phyloP scores from a whole-genome alignment of 2,329 filamentous ascomycete species.

The Cladosporium sp. region DNA sequence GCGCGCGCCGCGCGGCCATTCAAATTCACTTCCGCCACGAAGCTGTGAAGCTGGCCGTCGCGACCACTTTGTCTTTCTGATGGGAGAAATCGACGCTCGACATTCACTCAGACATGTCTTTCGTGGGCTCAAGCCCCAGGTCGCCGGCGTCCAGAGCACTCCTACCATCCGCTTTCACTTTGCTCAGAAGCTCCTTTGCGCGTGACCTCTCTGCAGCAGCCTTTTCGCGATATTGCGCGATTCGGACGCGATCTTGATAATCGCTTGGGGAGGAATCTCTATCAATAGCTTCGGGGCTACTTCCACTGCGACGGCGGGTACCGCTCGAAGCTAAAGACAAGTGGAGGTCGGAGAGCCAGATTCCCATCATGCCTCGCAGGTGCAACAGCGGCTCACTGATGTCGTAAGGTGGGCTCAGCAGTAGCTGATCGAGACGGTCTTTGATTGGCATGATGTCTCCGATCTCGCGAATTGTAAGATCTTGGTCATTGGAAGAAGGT shows the following conservation, averaged over 20 bases:
- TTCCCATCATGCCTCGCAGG: slow-evolving; percentile 64
- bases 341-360: slow-evolving; percentile 67
- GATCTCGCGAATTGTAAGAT: slow-evolving; percentile 39
- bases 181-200: background rate
- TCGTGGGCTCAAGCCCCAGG: background rate
- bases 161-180: background rate
- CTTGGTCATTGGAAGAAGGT: background rate
- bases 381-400: slow-evolving; percentile 61
- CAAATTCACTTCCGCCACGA: background rate
- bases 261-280: background rate
- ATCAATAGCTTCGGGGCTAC: background rate
- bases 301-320: background rate
- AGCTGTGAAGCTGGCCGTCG: background rate
- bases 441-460: slow-evolving; percentile 57
- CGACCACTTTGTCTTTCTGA: background rate
- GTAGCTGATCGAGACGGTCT: slow-evolving; percentile 61
- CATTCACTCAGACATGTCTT: slow-evolving; percentile 7
- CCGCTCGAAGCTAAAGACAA: slow-evolving; percentile 5
- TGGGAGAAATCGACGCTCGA: too few species aligned
- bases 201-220: background rate
- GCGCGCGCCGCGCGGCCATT: too few species aligned
- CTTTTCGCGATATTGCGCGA: slow-evolving; percentile 2
- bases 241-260: background rate
- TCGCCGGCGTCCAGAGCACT: background rate
- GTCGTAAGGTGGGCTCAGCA: slow-evolving; percentile 64